phyloP scores from a whole-genome alignment of 2,329 filamentous ascomycete species.

The Penicillium sp. region DNA sequence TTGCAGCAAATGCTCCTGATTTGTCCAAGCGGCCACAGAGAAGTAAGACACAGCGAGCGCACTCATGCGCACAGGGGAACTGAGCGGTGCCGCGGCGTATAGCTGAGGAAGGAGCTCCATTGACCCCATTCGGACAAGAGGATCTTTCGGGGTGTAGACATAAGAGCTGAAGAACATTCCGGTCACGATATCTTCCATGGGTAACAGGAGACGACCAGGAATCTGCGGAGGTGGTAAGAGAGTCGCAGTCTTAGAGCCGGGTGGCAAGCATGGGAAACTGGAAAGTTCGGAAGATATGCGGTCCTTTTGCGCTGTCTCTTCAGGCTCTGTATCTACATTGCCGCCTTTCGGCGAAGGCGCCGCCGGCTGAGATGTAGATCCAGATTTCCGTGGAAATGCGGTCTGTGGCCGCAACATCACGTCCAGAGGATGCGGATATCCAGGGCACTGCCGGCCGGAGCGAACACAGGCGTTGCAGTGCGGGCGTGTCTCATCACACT shows the following conservation, averaged over 20 bases:
- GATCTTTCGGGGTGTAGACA: conserved; percentile 33
- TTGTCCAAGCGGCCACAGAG: conserved; percentile 36
- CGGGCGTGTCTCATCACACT: conserved; percentile 39
- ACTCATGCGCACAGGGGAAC: conserved; percentile 30
- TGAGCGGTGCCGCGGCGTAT: conserved; percentile 25
- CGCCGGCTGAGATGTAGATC: neutral
- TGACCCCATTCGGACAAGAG: conserved; percentile 31
- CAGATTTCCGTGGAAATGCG: conserved; percentile 26
- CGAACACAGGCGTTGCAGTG: conserved; percentile 35
- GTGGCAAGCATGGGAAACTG: neutral
- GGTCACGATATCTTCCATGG: conserved; percentile 33
- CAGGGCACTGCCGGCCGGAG: conserved; percentile 34
- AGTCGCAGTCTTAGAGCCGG: neutral
- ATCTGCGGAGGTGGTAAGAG: conserved; percentile 3
- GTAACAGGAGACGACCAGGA: conserved; percentile 24
- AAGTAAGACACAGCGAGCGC: conserved; percentile 36
- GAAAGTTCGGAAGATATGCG: neutral
- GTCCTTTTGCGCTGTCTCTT: neutral
- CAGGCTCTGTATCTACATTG: neutral
- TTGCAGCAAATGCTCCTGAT: conserved; percentile 28
- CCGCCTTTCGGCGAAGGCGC: neutral
- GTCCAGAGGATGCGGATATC: conserved; percentile 36
- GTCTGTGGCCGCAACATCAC: conserved; percentile 33
- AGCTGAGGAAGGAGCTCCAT: conserved; percentile 34
- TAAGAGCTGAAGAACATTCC: conserved; percentile 38